phyloP scores from a whole-genome alignment of 163 green algal genomes.

The Chloroidium sp. region DNA sequence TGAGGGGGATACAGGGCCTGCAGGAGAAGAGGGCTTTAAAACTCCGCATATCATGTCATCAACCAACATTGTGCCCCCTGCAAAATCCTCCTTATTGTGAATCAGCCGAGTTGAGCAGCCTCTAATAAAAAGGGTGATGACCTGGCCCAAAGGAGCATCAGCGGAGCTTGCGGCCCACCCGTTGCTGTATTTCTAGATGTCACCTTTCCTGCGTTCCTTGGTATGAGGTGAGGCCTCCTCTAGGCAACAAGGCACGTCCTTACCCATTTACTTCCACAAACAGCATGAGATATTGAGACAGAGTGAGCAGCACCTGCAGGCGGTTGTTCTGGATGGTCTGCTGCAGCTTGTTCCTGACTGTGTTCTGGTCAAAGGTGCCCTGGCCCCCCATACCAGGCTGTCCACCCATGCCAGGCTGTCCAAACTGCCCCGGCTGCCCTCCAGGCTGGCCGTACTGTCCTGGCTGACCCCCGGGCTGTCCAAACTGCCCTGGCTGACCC shows the following conservation, averaged over 20 bases:
- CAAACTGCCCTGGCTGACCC: neutral
- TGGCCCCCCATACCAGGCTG: neutral
- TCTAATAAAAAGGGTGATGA: too few species aligned
- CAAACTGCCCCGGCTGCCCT: neutral
- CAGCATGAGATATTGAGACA: slow-evolving; percentile 4
- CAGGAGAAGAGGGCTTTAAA: slow-evolving; percentile 1
- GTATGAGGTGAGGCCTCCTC: too few species aligned
- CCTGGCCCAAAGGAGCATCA: too few species aligned
- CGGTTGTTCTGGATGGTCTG: neutral
- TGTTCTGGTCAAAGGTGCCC: neutral
- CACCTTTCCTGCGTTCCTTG: too few species aligned
- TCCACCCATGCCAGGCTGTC: neutral
- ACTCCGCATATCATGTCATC: too few species aligned
- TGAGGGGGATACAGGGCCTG: slow-evolving; percentile 33
- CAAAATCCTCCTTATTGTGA: too few species aligned
- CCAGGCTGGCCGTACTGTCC: neutral
- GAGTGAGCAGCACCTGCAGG: slow-evolving; percentile 22
- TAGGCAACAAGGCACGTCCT: too few species aligned
- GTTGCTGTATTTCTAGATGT: too few species aligned
- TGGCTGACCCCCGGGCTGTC: neutral
- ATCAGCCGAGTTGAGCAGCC: too few species aligned
- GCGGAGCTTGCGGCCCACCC: too few species aligned
- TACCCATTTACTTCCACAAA: neutral
- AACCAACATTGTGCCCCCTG: too few species aligned
- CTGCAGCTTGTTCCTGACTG: slow-evolving; percentile 1